Evolutionary conservation across 78 protist genomes (phyloP).

Genomic region (Reticulomyxa filosa): DNA sequence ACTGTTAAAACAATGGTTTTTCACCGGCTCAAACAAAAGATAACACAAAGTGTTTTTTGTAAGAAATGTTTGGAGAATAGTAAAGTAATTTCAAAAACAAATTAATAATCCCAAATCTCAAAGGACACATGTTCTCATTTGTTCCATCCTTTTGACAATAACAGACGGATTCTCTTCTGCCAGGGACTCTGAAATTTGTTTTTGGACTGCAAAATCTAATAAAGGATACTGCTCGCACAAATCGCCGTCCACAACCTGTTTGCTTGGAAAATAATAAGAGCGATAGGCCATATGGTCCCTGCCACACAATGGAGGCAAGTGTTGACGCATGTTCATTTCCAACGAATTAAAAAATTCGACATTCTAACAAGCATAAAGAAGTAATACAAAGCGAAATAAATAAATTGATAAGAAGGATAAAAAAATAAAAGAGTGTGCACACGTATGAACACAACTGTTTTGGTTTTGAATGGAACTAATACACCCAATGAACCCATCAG

Average conservation of each 20-base stretch:
- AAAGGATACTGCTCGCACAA: constrained; percentile 56
- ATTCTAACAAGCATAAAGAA: not conserved
- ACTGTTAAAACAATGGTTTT: too few species aligned
- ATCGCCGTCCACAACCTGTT: constrained; percentile 84
- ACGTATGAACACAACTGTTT: not conserved
- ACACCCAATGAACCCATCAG: not conserved
- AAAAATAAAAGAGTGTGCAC: not conserved
- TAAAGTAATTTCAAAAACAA: too few species aligned
- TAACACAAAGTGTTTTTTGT: too few species aligned
- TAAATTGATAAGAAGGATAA: not conserved
- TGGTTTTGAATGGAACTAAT: not conserved
- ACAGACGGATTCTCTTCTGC: too few species aligned
- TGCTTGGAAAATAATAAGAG: constrained; percentile 61
- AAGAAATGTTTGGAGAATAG: too few species aligned
- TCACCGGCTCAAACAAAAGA: too few species aligned
- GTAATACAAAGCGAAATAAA: not conserved
- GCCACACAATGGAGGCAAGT: constrained; percentile 43
- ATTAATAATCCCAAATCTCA: too few species aligned
- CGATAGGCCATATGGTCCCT: constrained; percentile 67
- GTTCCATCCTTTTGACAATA: too few species aligned
- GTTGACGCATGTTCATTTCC: constrained; percentile 44
- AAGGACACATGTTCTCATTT: too few species aligned
- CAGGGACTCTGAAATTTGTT: too few species aligned
- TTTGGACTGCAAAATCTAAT: constrained; percentile 27
- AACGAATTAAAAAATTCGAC: not conserved